Evolutionary conservation across 1,284 basidiomycete genomes (phyloP).

Genomic region (Melampsora americana): DNA sequence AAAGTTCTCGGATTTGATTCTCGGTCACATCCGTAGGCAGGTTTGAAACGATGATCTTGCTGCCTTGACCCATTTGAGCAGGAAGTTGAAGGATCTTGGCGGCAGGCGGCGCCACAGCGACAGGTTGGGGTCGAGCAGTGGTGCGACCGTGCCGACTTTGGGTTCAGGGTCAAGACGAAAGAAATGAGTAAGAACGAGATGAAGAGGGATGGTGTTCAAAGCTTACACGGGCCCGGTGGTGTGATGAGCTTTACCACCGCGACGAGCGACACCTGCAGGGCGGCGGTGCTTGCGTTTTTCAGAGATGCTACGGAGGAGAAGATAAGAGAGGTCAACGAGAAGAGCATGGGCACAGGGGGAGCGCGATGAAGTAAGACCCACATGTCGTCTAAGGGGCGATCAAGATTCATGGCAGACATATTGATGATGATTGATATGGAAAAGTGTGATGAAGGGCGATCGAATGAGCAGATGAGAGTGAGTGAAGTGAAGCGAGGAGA

Average conservation of each 20-base stretch:
- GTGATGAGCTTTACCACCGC: constrained; percentile 22
- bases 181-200: neutral
- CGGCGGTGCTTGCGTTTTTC: constrained; percentile 38
- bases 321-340: neutral
- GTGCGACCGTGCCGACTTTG: constrained; percentile 31
- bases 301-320: constrained; percentile 25
- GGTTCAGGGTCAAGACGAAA: neutral
- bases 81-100: constrained; percentile 35
- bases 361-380: neutral
- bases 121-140: constrained; percentile 15
- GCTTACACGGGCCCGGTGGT: constrained; percentile 35
- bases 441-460: too few species aligned
- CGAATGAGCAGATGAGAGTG: too few species aligned
- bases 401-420: constrained; percentile 39
- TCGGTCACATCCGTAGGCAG: constrained; percentile 40
- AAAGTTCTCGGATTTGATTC: constrained; percentile 41
- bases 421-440: neutral
- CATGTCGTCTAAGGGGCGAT: constrained; percentile 42
- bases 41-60: constrained; percentile 44
- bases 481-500: too few species aligned
- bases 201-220: neutral
- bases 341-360: neutral
- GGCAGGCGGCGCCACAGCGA: constrained; percentile 1
- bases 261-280: constrained; percentile 20
- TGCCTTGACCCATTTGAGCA: constrained; percentile 38